Conservation (phyloP, 2,329 filamentous ascomycete genomes). For the Penicillium aurantiogriseum region DNA sequence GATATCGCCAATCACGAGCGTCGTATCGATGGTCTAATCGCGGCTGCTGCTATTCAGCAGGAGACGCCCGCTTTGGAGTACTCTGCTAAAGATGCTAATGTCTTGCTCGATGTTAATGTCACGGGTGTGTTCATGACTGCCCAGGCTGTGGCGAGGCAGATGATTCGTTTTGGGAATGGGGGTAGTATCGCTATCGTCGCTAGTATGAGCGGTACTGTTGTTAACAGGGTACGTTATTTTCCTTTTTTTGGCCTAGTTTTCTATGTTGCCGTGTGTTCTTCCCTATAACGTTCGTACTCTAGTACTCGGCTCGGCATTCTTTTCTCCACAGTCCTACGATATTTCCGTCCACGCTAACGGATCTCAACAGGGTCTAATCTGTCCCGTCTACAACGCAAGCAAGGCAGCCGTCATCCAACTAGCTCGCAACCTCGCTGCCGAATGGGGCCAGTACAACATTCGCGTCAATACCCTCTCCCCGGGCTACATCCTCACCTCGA, state of each 20-base stretch:
- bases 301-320: no score
- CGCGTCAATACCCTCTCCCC: slow-evolving; percentile 10
- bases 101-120: slow-evolving; percentile 61
- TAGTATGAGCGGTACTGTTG: slow-evolving; percentile 61
- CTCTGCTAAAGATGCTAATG: slow-evolving; percentile 57
- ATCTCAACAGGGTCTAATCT: slow-evolving; percentile 14
- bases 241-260: neutral
- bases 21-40: slow-evolving; percentile 75
- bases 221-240: slow-evolving; percentile 42
- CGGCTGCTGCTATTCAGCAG: slow-evolving; percentile 71
- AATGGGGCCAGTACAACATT: slow-evolving; percentile 7
- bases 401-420: slow-evolving; percentile 4
- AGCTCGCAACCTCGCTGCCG: neutral
- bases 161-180: slow-evolving; percentile 59
- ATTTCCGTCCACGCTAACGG: no score
- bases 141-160: slow-evolving; percentile 61
- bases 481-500: slow-evolving; percentile 1
- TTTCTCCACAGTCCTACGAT: no score
- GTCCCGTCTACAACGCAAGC: neutral
- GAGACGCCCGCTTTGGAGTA: slow-evolving; percentile 81
- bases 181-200: slow-evolving; percentile 63
- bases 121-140: slow-evolving; percentile 63
- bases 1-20: slow-evolving; percentile 68
- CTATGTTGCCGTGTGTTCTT: no score
- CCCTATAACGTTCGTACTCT: no score